Percentiles rank a stretch among this genome's conserved stretches.
Evolutionary conservation across 2,329 filamentous ascomycete genomes (phyloP).

Genomic region (Aspergillus flavus): DNA sequence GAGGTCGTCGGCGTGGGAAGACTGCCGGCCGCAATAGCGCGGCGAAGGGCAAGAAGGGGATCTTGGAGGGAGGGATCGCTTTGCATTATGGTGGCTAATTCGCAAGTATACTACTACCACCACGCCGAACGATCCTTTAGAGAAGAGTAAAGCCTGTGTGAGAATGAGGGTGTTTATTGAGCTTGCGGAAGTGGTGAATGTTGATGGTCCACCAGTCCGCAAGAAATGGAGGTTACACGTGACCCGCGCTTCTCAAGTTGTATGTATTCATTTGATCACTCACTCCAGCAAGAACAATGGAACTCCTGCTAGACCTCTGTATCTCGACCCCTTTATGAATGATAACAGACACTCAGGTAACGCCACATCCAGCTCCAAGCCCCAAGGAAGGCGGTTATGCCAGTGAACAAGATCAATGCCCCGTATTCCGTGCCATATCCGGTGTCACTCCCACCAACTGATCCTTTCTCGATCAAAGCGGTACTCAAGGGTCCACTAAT

Average conservation of each 20-base stretch:
- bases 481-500: slow-evolving; percentile 58
- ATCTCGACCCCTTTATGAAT: background rate
- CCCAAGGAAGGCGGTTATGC: slow-evolving; percentile 55
- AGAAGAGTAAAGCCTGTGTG: background rate
- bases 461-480: slow-evolving; percentile 50
- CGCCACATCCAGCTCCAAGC: slow-evolving; percentile 37
- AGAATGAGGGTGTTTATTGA: background rate
- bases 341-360: slow-evolving; percentile 10
- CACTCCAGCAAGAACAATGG: background rate
- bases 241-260: background rate
- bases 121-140: background rate
- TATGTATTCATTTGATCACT: background rate
- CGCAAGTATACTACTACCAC: background rate
- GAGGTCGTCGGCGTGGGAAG: slow-evolving; percentile 74
- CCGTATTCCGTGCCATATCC: slow-evolving; percentile 58
- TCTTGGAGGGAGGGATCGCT: slow-evolving; percentile 62
- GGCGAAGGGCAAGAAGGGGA: slow-evolving; percentile 79
- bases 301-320: background rate
- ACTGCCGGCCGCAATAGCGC: slow-evolving; percentile 72
- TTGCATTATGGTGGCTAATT: slow-evolving; percentile 52
- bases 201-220: slow-evolving; percentile 4
- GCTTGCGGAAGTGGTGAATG: background rate
- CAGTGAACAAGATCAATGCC: slow-evolving; percentile 59
- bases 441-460: slow-evolving; percentile 32
- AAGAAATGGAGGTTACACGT: slow-evolving; percentile 9